Percentiles rank a stretch among this genome's conserved stretches.
These are phyloP conservation scores for Penicillium fimorum DNA, from an alignment of 495 filamentous ascomycete species.

Conservation along the genomic window DNA sequence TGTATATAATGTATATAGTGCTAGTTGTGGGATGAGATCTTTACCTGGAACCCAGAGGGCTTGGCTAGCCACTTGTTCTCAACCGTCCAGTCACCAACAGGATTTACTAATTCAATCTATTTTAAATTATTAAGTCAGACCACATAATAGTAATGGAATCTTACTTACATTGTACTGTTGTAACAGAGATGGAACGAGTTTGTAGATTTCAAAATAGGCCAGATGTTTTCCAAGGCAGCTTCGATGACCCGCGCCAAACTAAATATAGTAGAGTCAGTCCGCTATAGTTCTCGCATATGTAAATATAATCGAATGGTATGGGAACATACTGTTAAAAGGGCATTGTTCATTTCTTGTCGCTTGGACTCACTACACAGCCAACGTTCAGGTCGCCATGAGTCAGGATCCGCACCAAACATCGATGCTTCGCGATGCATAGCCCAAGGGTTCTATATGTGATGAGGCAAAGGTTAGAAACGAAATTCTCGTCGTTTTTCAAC, in stretches of 20 bases:
- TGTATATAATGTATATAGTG: too few species aligned
- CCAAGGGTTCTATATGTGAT: neutral
- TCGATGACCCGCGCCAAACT: neutral
- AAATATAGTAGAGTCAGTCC: neutral
- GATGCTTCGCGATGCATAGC: neutral
- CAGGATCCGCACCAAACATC: neutral
- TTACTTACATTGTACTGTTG: neutral
- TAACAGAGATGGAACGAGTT: neutral
- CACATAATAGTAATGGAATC: neutral
- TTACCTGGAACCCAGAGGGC: too few species aligned
- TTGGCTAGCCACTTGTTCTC: neutral
- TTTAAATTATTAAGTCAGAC: neutral
- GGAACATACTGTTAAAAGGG: neutral
- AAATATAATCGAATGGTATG: neutral
- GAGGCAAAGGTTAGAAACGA: neutral
- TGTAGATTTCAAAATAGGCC: neutral
- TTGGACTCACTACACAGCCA: neutral
- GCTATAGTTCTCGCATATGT: neutral
- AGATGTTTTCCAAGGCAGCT: neutral
- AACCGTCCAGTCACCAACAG: neutral
- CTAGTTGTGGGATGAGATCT: too few species aligned
- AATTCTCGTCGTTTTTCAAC: neutral
- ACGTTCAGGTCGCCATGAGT: neutral
- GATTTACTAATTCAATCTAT: neutral
- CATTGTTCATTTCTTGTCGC: neutral